Conservation (phyloP, 75 land plant genomes). For the Sequoia sempervirens region DNA sequence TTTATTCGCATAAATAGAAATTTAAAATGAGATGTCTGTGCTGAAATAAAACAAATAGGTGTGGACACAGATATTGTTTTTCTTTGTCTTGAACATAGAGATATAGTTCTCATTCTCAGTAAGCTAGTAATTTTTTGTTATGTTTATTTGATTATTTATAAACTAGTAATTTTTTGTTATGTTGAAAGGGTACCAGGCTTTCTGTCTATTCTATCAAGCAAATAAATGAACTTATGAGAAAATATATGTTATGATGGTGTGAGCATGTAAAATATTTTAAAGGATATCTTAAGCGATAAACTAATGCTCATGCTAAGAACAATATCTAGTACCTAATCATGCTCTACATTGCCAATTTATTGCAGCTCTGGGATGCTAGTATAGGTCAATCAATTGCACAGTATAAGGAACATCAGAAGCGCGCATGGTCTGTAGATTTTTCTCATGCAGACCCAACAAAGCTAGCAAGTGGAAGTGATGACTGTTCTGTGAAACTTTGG, state of each 20-base stretch:
- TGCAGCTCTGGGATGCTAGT: conserved; percentile 88
- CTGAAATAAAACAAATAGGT: too few relatives aligned
- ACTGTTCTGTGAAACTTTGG: conserved; percentile 85
- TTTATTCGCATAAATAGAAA: too few relatives aligned
- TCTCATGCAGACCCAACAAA: conserved; percentile 75
- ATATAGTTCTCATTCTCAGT: background rate
- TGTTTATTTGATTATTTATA: background rate
- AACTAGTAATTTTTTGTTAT: background rate
- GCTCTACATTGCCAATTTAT: background rate
- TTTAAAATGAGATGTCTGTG: too few relatives aligned
- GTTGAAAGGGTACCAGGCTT: background rate
- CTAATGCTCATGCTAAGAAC: background rate
- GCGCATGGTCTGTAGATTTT: conserved; percentile 97
- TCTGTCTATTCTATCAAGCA: background rate
- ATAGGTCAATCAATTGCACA: conserved; percentile 51
- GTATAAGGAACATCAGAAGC: conserved; percentile 60
- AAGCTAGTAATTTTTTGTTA: too few relatives aligned
- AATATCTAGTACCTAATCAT: conserved; percentile 10
- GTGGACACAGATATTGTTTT: too few relatives aligned
- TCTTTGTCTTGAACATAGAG: background rate
- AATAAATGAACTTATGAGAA: background rate
- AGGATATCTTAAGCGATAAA: background rate
- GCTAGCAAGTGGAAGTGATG: conserved; percentile 96
- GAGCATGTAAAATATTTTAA: background rate
- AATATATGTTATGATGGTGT: background rate